Evolutionary conservation across 148 eudicot species (phyloP), one percentile per base, ranked within the genome.

Genomic region (Camellia granthamiana): DNA sequence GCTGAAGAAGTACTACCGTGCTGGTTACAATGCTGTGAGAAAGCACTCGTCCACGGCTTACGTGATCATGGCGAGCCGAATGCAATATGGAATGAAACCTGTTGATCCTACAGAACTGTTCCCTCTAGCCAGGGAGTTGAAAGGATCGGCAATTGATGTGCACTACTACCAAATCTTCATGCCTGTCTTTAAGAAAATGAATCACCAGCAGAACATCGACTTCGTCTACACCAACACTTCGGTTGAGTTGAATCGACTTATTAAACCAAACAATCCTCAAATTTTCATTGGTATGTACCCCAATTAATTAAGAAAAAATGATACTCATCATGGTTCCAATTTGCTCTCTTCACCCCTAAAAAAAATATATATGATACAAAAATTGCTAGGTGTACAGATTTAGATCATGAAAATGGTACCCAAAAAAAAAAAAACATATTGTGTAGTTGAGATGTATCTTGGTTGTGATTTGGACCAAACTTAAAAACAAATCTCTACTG

Each of bases 281-380:
- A 84, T 77, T 52, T 90, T 93, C 52, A 87, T 93, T 11, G 97
- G 97, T 93, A 86, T 81, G 30, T 23, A 23, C 30, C 30, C 30
- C 30, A 23, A 23, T 23, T 23, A 23, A 23, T 23, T 23, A 23
- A 23, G 30, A 23, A 23, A 23, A 23, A 23, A 23, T 23, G 30
- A 58, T 23, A 23, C 30, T 23, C 30, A 23, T 23, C 30, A 0
- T 23, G 30, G 30, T 23, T 43, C 38, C 4, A 18, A 2, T 80
- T 44, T 78, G 81, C 78, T 23, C 30, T 23, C 30, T 23, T 23
- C 30, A 23, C 30, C 30, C 30, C 30, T 23, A 23, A 23, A 23
- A 23, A 23, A 23, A 23, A 23, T 23, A 23, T 23, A 0, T 23
- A 23, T 23, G 30, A 23, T 23, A 23, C 30, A 23, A 23, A 23